Evolutionary conservation across 164 flowering plant genomes (phyloP).

Genomic region (Vitis vinifera): ASM3070453v1 NC_081820.1:17967001-17967500

Average conservation of each 20-base stretch:
- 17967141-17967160: not conserved
- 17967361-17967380: too few species aligned
- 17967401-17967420: too few species aligned
- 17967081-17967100: not conserved
- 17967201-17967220: not conserved
- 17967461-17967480: too few species aligned
- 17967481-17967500: too few species aligned
- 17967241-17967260: not conserved
- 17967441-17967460: too few species aligned
- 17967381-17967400: too few species aligned
- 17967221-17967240: not conserved
- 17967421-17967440: too few species aligned
- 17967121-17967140: not conserved
- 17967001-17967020: conserved; percentile 78
- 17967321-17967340: not conserved
- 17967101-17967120: not conserved
- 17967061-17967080: not conserved
- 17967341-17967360: not conserved
- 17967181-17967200: not conserved
- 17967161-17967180: not conserved
- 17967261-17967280: not conserved
- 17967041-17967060: not conserved
- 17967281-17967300: not conserved
- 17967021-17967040: conserved; percentile 68
- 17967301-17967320: not conserved